A percentile compares a stretch with the other conserved stretches of the same genome.
phyloP scores from a whole-genome alignment of 2,329 filamentous ascomycete genomes.

The Curvularia sp. region DNA sequence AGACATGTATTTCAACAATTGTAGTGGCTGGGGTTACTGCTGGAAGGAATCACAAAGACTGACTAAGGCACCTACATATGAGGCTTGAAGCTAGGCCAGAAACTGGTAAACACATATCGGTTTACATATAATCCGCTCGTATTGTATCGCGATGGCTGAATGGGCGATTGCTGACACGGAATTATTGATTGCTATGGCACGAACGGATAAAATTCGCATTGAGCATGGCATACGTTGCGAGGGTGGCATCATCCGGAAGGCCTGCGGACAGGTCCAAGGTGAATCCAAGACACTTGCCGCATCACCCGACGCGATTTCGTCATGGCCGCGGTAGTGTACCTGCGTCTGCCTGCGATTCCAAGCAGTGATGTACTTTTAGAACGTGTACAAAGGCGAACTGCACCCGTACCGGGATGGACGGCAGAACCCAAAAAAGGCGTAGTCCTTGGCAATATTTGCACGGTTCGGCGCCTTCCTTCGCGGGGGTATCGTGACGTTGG shows the following conservation, averaged over 20 bases:
- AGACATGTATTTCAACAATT: neutral
- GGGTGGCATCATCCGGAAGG: neutral
- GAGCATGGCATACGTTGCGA: neutral
- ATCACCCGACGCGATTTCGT: neutral
- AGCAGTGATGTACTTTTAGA: conserved; percentile 2
- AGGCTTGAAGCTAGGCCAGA: neutral
- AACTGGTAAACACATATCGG: neutral
- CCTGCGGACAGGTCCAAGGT: neutral
- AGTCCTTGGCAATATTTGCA: conserved; percentile 15
- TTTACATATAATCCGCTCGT: neutral
- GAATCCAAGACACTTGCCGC: neutral
- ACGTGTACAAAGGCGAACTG: neutral
- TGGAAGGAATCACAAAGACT: neutral
- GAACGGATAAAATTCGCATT: neutral
- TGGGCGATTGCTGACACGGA: neutral
- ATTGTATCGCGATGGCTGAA: neutral
- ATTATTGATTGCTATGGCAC: neutral
- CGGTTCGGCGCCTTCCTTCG: conserved; percentile 12
- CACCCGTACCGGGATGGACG: conserved; percentile 3
- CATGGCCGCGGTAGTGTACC: conserved; percentile 6
- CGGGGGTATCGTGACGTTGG: conserved; percentile 17
- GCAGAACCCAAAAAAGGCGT: conserved; percentile 1
- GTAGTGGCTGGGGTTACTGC: neutral
- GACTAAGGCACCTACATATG: neutral
- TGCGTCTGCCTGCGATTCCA: conserved; percentile 6